phyloP scores from a whole-genome alignment of 2,329 filamentous ascomycete species.

The Colletotrichum eremochloae region DNA sequence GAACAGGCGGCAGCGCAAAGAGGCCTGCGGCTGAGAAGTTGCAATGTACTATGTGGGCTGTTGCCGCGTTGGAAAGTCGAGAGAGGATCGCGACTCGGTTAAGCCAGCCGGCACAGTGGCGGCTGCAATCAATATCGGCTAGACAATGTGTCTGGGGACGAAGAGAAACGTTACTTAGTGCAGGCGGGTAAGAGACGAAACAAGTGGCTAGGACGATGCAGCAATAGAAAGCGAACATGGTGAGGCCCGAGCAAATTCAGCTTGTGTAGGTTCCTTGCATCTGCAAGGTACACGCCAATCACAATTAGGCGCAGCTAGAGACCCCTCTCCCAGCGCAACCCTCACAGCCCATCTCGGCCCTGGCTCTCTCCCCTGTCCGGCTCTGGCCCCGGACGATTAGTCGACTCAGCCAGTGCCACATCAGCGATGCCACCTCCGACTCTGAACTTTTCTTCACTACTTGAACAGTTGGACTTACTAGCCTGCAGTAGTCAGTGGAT shows the following conservation, averaged over 20 bases:
- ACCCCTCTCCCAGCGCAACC: slow-evolving; percentile 28
- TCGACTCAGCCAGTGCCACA: slow-evolving; percentile 37
- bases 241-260: slow-evolving; percentile 22
- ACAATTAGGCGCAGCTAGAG: slow-evolving; percentile 12
- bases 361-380: slow-evolving; percentile 25
- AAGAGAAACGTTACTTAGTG: slow-evolving; percentile 9
- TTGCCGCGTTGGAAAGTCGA: slow-evolving; percentile 17
- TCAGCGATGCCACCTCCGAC: slow-evolving; percentile 19
- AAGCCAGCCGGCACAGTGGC: slow-evolving; percentile 12
- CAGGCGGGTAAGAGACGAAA: not conserved
- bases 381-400: slow-evolving; percentile 44
- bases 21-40: slow-evolving; percentile 25
- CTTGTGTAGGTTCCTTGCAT: slow-evolving; percentile 38
- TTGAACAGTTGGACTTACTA: not conserved
- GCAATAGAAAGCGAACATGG: slow-evolving; percentile 22
- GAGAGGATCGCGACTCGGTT: not conserved
- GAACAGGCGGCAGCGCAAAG: slow-evolving; percentile 13
- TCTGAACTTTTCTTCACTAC: not conserved
- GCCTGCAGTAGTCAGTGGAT: slow-evolving; percentile 39
- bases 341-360: slow-evolving; percentile 25
- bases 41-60: slow-evolving; percentile 14
- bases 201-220: slow-evolving; percentile 1
- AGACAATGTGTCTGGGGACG: slow-evolving; percentile 9
- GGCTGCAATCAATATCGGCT: slow-evolving; percentile 29
- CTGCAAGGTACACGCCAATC: slow-evolving; percentile 41